Evolutionary conservation across 306 rosid genomes (phyloP).

Genomic region (Medicago arabica): DNA sequence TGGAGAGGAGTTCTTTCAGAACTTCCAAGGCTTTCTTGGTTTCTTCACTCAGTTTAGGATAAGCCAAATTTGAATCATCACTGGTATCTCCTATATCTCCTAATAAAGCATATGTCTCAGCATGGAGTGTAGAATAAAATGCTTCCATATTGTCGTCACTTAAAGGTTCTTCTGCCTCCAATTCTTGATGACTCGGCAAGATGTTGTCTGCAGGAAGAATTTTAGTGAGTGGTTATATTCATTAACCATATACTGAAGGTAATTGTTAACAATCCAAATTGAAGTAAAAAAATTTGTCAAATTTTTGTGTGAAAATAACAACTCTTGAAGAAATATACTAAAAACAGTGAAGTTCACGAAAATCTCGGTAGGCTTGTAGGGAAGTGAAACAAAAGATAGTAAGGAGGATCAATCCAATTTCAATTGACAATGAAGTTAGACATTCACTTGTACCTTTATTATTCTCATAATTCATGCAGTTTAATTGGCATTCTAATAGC

Average conservation of each 20-base stretch:
- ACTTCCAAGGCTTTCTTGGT: conserved; percentile 28
- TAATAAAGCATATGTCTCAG: conserved; percentile 35
- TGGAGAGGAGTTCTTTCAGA: conserved; percentile 15
- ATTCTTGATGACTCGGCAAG: neutral
- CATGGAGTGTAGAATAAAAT: conserved; percentile 47
- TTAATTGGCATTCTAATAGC: conserved; percentile 37
- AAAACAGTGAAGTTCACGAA: too few species aligned
- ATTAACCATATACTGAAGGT: neutral
- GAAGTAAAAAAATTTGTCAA: too few species aligned
- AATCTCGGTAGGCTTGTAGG: too few species aligned
- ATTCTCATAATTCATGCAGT: conserved; percentile 7
- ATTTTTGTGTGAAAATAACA: neutral
- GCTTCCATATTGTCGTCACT: conserved; percentile 42
- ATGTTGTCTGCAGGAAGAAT: neutral
- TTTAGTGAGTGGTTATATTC: neutral
- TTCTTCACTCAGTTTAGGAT: conserved; percentile 34
- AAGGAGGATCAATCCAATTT: too few species aligned
- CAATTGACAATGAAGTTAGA: neutral
- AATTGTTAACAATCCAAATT: neutral
- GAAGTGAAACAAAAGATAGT: too few species aligned
- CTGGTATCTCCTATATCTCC: conserved; percentile 3
- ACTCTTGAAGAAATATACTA: neutral
- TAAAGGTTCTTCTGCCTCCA: neutral
- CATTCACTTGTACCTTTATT: conserved; percentile 33
- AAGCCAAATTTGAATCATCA: conserved; percentile 7